Evolutionary conservation across 108 stramenopile genomes (phyloP).

Genomic region (Nannochloropsis oceanica): DNA sequence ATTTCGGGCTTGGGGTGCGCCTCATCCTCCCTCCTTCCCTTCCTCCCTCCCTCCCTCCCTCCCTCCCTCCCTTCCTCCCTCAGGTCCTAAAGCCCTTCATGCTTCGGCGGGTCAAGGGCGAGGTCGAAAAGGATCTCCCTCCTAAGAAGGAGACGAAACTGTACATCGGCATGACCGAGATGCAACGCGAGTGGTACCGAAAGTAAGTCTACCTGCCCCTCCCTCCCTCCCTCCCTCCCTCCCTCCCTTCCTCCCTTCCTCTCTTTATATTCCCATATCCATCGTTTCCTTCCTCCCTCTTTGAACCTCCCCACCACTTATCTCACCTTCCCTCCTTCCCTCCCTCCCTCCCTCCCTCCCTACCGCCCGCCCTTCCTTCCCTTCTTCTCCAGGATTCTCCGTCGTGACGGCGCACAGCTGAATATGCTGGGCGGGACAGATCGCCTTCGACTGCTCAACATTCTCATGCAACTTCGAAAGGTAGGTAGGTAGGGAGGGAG

Average conservation of each 20-base stretch:
- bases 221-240: background rate
- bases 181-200: slow-evolving; percentile 93
- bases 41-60: background rate
- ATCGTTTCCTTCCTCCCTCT: no score
- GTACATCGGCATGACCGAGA: slow-evolving; percentile 73
- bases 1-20: background rate
- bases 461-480: slow-evolving; percentile 94
- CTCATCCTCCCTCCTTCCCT: background rate
- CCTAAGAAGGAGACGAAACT: slow-evolving; percentile 91
- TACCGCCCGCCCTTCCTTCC: background rate
- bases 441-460: slow-evolving; percentile 71
- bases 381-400: background rate
- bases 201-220: slow-evolving; percentile 12
- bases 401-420: slow-evolving; percentile 10
- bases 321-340: no score
- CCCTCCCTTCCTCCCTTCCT: background rate
- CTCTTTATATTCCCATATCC: no score
- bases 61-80: slow-evolving; percentile 5
- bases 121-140: slow-evolving; percentile 82
- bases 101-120: slow-evolving; percentile 91
- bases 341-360: background rate
- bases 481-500: background rate
- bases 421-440: slow-evolving; percentile 90
- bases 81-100: slow-evolving; percentile 85
- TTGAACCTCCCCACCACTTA: no score